These are phyloP conservation scores for Oryza glumipatula DNA, from an alignment of 176 grass and related monocot genomes.

Conservation along the genomic window DNA sequence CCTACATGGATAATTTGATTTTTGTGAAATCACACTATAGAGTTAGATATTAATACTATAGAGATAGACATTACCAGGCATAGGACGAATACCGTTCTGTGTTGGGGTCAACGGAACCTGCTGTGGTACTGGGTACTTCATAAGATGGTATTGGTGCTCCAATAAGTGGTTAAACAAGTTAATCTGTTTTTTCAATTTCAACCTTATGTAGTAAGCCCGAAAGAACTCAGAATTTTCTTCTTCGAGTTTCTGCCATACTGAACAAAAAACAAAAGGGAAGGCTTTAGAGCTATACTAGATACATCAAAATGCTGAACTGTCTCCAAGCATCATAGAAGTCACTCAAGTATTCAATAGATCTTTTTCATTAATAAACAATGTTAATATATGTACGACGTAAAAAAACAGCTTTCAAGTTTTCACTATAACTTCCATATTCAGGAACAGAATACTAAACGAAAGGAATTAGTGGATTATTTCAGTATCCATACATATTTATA, in stretches of 20 bases:
- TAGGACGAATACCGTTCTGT: conserved; percentile 67
- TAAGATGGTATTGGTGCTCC: conserved; percentile 75
- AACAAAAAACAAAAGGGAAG: conserved; percentile 11
- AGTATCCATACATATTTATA: neutral
- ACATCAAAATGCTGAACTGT: neutral
- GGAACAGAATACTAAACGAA: neutral
- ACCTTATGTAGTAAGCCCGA: conserved; percentile 77
- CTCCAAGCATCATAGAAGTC: neutral
- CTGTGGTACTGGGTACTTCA: conserved; percentile 68
- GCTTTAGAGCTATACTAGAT: conserved; percentile 11
- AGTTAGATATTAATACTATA: conserved; percentile 52
- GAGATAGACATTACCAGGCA: conserved; percentile 65
- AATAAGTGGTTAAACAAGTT: conserved; percentile 82
- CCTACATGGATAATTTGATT: neutral
- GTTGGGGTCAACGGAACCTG: conserved; percentile 60
- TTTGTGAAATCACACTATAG: neutral
- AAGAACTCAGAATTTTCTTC: conserved; percentile 90
- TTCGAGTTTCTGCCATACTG: conserved; percentile 94
- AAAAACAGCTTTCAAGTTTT: neutral
- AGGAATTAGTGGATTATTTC: conserved; percentile 1
- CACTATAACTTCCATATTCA: neutral
- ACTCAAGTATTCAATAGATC: neutral
- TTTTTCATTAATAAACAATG: neutral
- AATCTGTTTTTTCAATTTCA: conserved; percentile 82
- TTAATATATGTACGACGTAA: neutral